These are phyloP conservation scores for Coriaria nepalensis DNA, from an alignment of 306 rosid species.

Conservation along the genomic window DNA sequence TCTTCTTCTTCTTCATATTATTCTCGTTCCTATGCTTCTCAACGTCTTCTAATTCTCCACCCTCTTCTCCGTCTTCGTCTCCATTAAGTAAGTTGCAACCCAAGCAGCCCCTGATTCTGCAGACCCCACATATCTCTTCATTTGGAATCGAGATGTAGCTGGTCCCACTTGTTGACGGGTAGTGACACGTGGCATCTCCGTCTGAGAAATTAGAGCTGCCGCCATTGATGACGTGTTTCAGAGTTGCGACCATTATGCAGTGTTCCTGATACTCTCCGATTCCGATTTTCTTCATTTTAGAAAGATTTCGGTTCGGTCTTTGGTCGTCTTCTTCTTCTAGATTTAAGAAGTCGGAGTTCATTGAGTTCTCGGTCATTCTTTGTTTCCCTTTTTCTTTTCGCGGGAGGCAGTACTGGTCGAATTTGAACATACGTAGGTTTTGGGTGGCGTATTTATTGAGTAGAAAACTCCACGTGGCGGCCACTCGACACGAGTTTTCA, in stretches of 20 bases:
- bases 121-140: slow-evolving; percentile 18
- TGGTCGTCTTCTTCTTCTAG: no score
- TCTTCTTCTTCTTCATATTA: not conserved
- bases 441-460: no score
- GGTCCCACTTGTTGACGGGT: not conserved
- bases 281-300: no score
- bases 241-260: slow-evolving; percentile 43
- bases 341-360: no score
- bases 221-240: slow-evolving; percentile 27
- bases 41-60: not conserved
- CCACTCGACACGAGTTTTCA: no score
- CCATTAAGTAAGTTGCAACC: slow-evolving; percentile 27
- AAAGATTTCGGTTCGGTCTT: no score
- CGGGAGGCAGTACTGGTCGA: no score
- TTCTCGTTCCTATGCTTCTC: not conserved
- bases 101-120: slow-evolving; percentile 26
- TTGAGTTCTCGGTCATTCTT: no score
- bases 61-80: not conserved
- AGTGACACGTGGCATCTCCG: slow-evolving; percentile 5
- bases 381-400: no score
- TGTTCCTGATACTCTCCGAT: slow-evolving; percentile 24
- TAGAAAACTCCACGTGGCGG: no score
- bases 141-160: not conserved
- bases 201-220: not conserved
- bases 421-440: no score